Evolutionary conservation across 495 filamentous ascomycete genomes (phyloP).

Genomic region (Lasiosphaeria ovina): DNA sequence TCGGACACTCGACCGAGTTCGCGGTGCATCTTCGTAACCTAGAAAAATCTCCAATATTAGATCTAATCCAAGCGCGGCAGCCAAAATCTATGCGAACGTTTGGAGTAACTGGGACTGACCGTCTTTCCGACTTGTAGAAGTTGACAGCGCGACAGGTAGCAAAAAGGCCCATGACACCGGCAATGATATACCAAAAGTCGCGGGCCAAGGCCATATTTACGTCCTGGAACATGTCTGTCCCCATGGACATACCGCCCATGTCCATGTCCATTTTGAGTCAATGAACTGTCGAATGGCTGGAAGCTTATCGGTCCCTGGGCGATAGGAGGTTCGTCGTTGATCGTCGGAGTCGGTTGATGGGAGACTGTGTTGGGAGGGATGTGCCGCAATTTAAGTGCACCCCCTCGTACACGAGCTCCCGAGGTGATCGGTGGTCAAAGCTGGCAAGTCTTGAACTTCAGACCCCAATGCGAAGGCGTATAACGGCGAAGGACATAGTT

Average conservation of each 20-base stretch:
- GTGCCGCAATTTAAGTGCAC: too few species aligned
- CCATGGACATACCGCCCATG: slow-evolving; percentile 35
- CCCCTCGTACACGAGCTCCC: too few species aligned
- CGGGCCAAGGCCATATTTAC: slow-evolving; percentile 43
- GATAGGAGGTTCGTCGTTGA: too few species aligned
- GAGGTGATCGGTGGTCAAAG: too few species aligned
- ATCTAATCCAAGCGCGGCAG: neutral
- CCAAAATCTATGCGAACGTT: neutral
- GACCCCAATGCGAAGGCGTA: too few species aligned
- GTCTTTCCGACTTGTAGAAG: slow-evolving; percentile 29
- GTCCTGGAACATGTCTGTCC: slow-evolving; percentile 30
- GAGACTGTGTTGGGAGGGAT: too few species aligned
- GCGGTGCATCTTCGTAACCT: slow-evolving; percentile 40
- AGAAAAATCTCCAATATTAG: neutral
- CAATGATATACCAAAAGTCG: slow-evolving; percentile 53
- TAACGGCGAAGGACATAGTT: too few species aligned
- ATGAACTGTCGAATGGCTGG: too few species aligned
- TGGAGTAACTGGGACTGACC: slow-evolving; percentile 25
- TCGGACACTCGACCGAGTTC: slow-evolving; percentile 51
- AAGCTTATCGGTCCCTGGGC: too few species aligned
- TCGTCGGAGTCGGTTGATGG: too few species aligned
- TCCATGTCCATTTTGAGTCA: slow-evolving; percentile 30
- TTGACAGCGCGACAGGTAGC: slow-evolving; percentile 39
- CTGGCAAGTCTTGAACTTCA: too few species aligned
- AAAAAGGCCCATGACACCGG: slow-evolving; percentile 38